Conservation (phyloP, 2,329 filamentous ascomycete species). For the Stylonectria norvegica region DNA sequence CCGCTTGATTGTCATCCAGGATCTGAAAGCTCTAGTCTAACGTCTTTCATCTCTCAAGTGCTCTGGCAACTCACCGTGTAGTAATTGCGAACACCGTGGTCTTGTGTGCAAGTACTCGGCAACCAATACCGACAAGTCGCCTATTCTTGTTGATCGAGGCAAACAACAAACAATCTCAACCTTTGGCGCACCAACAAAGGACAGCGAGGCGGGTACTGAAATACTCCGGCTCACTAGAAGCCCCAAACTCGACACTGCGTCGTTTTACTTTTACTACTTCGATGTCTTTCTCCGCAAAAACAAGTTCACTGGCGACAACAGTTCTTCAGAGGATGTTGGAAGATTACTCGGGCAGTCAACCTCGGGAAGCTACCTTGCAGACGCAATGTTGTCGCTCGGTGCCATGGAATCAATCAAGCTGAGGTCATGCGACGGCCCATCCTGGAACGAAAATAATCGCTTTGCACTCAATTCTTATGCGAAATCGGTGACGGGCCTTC, state of each 20-base stretch:
- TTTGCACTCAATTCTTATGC: conserved; percentile 26
- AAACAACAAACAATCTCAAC: not conserved
- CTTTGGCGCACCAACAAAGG: too few relatives aligned
- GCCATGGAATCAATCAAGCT: conserved; percentile 30
- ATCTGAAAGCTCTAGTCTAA: not conserved
- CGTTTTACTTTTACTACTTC: conserved; percentile 29
- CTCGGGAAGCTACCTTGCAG: conserved; percentile 16
- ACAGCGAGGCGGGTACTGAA: conserved; percentile 2
- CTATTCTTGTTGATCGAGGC: conserved; percentile 24
- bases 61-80: conserved; percentile 31
- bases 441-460: not conserved
- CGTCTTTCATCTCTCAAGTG: conserved; percentile 21
- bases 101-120: conserved; percentile 21
- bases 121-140: not conserved
- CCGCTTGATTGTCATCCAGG: too few relatives aligned
- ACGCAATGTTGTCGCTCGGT: conserved; percentile 31
- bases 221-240: not conserved
- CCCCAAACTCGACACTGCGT: conserved; percentile 11
- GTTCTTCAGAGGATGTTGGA: conserved; percentile 17
- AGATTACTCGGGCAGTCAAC: conserved; percentile 17
- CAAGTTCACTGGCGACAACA: conserved; percentile 20
- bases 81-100: conserved; percentile 26
- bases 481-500: conserved; percentile 23
- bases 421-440: conserved; percentile 1
- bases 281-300: conserved; percentile 28